Conservation (phyloP, 768 basidiomycete genomes). For the Lactarius quietus region DNA sequence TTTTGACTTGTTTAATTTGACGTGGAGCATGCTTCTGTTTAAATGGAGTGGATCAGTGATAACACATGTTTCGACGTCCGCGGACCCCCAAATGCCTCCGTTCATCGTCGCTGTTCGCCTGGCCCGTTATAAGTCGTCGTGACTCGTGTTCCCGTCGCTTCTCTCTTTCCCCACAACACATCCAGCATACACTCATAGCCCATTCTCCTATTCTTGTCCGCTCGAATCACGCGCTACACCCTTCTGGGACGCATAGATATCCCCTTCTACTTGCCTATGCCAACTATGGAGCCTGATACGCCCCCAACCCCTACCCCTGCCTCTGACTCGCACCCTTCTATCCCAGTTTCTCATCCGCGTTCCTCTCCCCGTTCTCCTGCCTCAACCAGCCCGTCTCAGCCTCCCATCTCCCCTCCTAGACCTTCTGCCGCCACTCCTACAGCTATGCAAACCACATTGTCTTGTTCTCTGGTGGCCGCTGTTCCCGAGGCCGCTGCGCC, state of each 20-base stretch:
- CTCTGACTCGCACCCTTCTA: conserved; percentile 22
- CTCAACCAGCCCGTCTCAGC: conserved; percentile 20
- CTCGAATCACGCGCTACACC: conserved; percentile 21
- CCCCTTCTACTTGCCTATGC: conserved; percentile 13
- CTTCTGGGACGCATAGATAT: conserved; percentile 21
- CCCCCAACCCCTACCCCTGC: conserved; percentile 22
- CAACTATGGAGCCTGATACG: conserved; percentile 22
- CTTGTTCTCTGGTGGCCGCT: conserved; percentile 11
- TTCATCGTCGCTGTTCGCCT: conserved; percentile 20
- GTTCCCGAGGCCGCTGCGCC: conserved; percentile 10
- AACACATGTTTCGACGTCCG: conserved; percentile 27
- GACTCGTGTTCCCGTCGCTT: not conserved
- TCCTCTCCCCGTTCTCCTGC: conserved; percentile 26
- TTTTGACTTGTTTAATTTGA: conserved; percentile 13
- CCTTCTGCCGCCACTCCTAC: not conserved
- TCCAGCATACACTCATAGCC: conserved; percentile 20
- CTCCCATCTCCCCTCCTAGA: conserved; percentile 27
- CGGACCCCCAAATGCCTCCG: conserved; percentile 20
- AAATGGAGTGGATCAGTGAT: conserved; percentile 16
- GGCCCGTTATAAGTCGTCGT: conserved; percentile 20
- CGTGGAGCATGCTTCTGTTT: conserved; percentile 20
- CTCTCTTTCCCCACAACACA: conserved; percentile 15
- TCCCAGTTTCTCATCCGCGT: conserved; percentile 27
- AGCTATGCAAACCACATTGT: conserved; percentile 16
- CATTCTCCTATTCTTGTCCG: conserved; percentile 22